phyloP scores from a whole-genome alignment of 768 basidiomycete species.

The Cystoderma amianthinum region DNA sequence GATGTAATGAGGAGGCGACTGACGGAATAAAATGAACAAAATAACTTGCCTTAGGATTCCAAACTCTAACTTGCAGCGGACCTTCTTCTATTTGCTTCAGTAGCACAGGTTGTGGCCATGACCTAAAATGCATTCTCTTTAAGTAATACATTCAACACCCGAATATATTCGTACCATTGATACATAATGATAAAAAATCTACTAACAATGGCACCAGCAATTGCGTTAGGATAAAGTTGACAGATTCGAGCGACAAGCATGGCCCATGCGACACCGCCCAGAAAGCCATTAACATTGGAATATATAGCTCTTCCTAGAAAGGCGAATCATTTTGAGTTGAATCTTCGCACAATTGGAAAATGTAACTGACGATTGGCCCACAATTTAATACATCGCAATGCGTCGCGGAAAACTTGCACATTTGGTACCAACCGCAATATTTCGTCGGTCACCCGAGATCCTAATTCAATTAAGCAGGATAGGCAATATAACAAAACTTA shows the following conservation, averaged over 20 bases:
- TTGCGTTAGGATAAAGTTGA: constrained; percentile 93
- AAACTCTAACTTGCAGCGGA: constrained; percentile 86
- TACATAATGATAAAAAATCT: constrained; percentile 98
- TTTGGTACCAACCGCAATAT: constrained; percentile 93
- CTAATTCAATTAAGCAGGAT: constrained; percentile 29
- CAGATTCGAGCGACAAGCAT: constrained; percentile 99
- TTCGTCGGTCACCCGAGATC: constrained; percentile 93
- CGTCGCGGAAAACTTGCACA: constrained; percentile 89
- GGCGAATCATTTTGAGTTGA: constrained; percentile 1
- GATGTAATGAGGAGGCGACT: background rate
- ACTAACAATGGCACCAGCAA: constrained; percentile 92
- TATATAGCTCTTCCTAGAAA: constrained; percentile 86
- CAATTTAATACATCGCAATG: constrained; percentile 91
- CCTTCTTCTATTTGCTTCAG: constrained; percentile 96
- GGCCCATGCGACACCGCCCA: constrained; percentile 98
- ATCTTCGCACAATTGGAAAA: background rate
- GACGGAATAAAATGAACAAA: background rate
- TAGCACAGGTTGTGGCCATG: constrained; percentile 98
- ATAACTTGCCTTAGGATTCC: constrained; percentile 84
- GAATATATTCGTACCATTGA: constrained; percentile 63
- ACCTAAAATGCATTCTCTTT: constrained; percentile 40
- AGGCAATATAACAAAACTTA: background rate
- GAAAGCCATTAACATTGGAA: constrained; percentile 95
- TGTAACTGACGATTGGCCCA: constrained; percentile 86
- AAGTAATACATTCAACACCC: constrained; percentile 4